These are phyloP conservation scores for Viola odorata DNA, from an alignment of 345 rosid genomes.

Conservation along the genomic window DNA sequence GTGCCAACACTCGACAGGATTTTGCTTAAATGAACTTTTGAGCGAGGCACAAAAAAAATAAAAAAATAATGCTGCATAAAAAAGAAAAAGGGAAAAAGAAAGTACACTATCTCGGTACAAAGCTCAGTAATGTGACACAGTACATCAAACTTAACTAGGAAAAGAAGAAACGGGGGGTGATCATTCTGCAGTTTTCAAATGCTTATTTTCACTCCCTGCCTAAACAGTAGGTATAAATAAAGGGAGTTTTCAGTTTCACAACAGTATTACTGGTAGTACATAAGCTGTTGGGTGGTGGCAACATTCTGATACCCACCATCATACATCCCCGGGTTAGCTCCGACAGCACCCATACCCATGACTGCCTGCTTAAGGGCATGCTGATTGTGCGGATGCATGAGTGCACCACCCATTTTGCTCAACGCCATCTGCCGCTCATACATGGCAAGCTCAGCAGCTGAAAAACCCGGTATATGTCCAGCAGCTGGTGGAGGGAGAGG, in stretches of 20 bases:
- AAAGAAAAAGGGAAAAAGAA: no score
- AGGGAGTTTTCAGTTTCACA: constrained; percentile 4
- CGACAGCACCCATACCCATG: constrained; percentile 73
- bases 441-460: constrained; percentile 60
- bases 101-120: no score
- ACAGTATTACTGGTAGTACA: constrained; percentile 66
- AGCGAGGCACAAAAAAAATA: no score
- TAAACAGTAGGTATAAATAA: constrained; percentile 10
- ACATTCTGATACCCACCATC: constrained; percentile 76
- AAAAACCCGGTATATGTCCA: constrained; percentile 52
- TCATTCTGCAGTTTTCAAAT: background rate
- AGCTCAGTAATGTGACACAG: background rate
- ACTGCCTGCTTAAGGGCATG: constrained; percentile 69
- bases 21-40: no score
- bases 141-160: background rate
- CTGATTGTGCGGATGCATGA: constrained; percentile 73
- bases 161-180: background rate
- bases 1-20: no score
- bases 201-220: constrained; percentile 12
- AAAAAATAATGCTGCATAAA: no score
- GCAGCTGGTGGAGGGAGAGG: constrained; percentile 85
- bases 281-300: constrained; percentile 74
- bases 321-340: constrained; percentile 72
- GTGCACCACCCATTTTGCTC: constrained; percentile 72
- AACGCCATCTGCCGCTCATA: constrained; percentile 69